Base-by-base conservation (phyloP, 2,329 filamentous ascomycete species). In the Teratosphaeriaceae sp. region DNA sequence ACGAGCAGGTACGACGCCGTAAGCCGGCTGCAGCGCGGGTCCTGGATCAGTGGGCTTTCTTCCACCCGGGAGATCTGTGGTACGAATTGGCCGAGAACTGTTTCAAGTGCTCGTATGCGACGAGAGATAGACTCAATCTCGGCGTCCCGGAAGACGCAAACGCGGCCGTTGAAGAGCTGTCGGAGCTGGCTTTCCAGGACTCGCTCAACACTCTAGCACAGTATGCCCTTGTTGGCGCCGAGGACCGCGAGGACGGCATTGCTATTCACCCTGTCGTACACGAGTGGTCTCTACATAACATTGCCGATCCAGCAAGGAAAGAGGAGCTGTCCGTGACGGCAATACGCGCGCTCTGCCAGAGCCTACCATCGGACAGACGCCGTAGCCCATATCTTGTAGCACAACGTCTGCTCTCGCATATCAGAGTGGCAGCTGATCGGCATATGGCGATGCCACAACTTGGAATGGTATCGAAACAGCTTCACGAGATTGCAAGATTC, bases 221-320 rank as follows among this genome's bases (percentile, higher is more conserved):
- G 40, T 60, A 60, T 51, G 59, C 54, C 22, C 47, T 60, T 13
- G 45, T 53, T 1, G 51, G 36, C 33, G 46, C 35, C 31, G 13
- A 11, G 34, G 13, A 51, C 47, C 18, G 56, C 51, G 1, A 27
- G n/a, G 40, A 58, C 57, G 37, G 35, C 34, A 65, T 65, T 40
- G 52, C 59, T 18, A 49, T 66, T 37, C 61, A 67, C 49, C 48
- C 51, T 26, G 65, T 59, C 43, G 57, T 67, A 24, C 61, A 66
- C 49, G 47, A 53, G 3, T 60, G 42, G 44, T 59, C 45, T 48
- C 19, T 22, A 8, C 18, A 46, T 26, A 40, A 45, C n/a, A 22
- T 36, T 9, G 15, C 36, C 6, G 9, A 15, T 20, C 5, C 9
- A 9, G 27, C 4, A 31, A 26, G 11, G 15, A 5, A 18, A n/a